Percentiles rank a stretch among this genome's conserved stretches.
phyloP scores from a whole-genome alignment of 306 rosid species.

The Heteromeles arbutifolia region DNA sequence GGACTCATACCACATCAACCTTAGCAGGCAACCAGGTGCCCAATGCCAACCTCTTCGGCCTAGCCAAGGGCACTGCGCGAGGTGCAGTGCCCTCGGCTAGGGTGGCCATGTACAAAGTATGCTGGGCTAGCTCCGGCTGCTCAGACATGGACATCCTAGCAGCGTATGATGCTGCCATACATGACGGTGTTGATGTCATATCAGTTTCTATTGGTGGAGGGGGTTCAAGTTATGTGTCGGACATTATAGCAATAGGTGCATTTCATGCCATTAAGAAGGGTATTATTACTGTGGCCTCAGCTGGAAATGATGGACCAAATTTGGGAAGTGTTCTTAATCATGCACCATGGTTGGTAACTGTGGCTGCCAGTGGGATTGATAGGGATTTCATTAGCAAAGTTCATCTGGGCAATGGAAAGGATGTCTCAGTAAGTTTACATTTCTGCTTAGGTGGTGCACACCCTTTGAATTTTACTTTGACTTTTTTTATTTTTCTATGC shows the following conservation, averaged over 20 bases:
- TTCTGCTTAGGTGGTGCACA: not conserved
- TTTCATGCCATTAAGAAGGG: constrained; percentile 85
- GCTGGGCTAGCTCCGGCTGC: constrained; percentile 65
- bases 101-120: constrained; percentile 78
- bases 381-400: constrained; percentile 53
- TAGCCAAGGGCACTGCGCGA: constrained; percentile 66
- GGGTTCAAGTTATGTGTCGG: constrained; percentile 20
- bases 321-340: constrained; percentile 41
- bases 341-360: constrained; percentile 89
- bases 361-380: constrained; percentile 84
- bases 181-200: constrained; percentile 85
- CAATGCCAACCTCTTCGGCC: constrained; percentile 61
- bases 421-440: constrained; percentile 48
- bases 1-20: constrained; percentile 82
- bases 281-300: constrained; percentile 67
- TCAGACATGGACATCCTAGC: constrained; percentile 84
- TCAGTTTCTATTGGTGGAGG: constrained; percentile 82
- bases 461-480: not conserved
- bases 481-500: not conserved
- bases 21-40: constrained; percentile 47
- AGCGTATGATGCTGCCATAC: constrained; percentile 80
- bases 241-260: constrained; percentile 58
- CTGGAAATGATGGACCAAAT: constrained; percentile 73
- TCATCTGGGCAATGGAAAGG: constrained; percentile 60
- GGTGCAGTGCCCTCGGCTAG: constrained; percentile 79